Base-by-base conservation (phyloP, 345 rosid genomes). In the Turritis glabra region DNA sequence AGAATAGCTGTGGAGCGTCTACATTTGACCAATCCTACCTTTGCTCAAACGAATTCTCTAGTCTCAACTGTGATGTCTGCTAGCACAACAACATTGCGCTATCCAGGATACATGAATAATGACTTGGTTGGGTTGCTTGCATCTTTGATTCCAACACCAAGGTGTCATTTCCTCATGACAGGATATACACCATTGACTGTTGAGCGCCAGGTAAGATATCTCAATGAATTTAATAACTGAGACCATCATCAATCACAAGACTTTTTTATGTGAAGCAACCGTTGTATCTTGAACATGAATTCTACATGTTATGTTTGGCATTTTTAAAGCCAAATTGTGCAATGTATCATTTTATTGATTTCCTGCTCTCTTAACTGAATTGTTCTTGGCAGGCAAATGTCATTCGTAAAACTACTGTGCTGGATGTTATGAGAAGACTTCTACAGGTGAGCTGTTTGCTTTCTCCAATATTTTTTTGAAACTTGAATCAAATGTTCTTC, bases 21-120 rank as follows among this genome's bases (percentile, higher is more conserved):
- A 29, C 99, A 95, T 84, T 77, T 95, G 51, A 63, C 80, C 7
- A 95, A 89, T 76, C 99, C 97, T 51, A 90, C 99, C 52, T 88
- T 92, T 84, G 87, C 85, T 73, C 97, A 95, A 75, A 95, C 97
- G 29, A 95, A 95, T 84, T 90, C 99, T 13, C 75, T 95, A 81
- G 99, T 92, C 27, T 95, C 97, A 43, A 95, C 99, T 57, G 97
- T 92, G 14, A 95, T 95, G 97, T 95, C 99, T 71, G 99, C 99
- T 10, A 95, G 99, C 85, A 95, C 97, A 58, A 95, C 99, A 30
- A 95, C 97, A 7, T 71, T 95, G 79, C 86, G 97, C 57, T 95
- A 95, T 85, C 97, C 99, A 47, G 97, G 99, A 44, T 95, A 95
- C 74, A 95, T 95, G 97, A 95, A 95, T 80, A 95, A 92, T 65